Base-by-base conservation (phyloP, 331 rosid genomes). In the Malus hybrid region DNA sequence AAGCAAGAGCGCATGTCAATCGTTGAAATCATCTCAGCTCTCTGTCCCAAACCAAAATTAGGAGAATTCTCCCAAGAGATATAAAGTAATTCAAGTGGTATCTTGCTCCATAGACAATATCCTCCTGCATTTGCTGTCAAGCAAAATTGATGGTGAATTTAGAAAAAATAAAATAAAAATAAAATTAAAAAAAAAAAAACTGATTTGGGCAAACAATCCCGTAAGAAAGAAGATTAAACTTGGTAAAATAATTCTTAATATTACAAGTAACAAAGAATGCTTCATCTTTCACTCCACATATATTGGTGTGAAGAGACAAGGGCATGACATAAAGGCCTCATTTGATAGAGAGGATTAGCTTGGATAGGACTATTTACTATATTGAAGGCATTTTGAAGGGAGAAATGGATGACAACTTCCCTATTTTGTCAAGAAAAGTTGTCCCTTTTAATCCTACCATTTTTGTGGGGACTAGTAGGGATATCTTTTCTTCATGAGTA, bases 11-110 rank as follows among this genome's bases (percentile, higher is more conserved):
- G 81, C 88, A 92, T 80, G 69, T 90, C 91, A 36, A 92, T 84
- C 50, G 92, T 87, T 31, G 92, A 87, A 89, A 88, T 87, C 74
- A 92, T 82, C 87, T 92, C 97, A 75, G 96, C 96, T 73, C 97
- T 87, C 90, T 92, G 96, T 63, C 97, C 96, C 83, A 90, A 80
- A 78, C 83, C 83, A 80, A 92, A 92, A 78, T 84, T 90, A n/a
- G 88, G 96, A 75, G 90, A 92, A 72, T 83, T 87, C 76, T 87
- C 91, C 97, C 96, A 92, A 10, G 90, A 88, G 81, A 83, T 85
- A 81, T 87, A 92, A 68, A 92, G 97, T 75, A 88, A 85, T 79
- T 92, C 96, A 61, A 92, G 76, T 59, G 96, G 92, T 79, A 92
- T 88, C 88, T 88, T 90, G 56, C 91, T 93, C 79, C 82, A 85